Conservation (phyloP, 257 asterid species). For the Plantago elongata region DNA sequence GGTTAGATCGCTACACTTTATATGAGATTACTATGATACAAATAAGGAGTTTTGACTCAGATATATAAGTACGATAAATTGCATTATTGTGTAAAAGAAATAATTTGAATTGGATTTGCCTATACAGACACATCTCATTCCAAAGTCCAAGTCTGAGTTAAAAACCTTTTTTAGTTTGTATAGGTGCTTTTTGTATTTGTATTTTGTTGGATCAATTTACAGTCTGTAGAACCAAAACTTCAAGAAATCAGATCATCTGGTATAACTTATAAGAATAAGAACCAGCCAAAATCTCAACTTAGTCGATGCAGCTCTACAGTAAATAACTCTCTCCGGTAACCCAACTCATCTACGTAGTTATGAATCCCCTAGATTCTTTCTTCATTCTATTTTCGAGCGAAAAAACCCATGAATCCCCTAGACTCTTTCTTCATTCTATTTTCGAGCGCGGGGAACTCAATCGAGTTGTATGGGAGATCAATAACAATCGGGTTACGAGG, state of each 20-base stretch:
- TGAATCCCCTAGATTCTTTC: constrained; percentile 81
- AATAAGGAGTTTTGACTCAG: no score
- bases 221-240: constrained; percentile 14
- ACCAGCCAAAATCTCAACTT: constrained; percentile 1
- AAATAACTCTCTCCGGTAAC: constrained; percentile 5
- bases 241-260: constrained; percentile 1
- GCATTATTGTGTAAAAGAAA: no score
- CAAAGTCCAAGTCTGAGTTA: no score
- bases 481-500: constrained; percentile 56
- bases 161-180: no score
- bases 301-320: not conserved
- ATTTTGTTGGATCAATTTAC: not conserved
- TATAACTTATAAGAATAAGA: constrained; percentile 3
- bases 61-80: no score
- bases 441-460: constrained; percentile 82
- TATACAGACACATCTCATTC: no score
- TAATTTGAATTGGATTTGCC: no score
- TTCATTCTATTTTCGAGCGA: constrained; percentile 75
- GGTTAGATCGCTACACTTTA: no score
- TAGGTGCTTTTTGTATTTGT: no score
- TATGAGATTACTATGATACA: no score
- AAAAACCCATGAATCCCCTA: constrained; percentile 53
- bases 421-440: constrained; percentile 77
- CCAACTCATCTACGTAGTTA: constrained; percentile 62
- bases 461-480: constrained; percentile 60